These are phyloP conservation scores for Phytophthora ramorum DNA, from an alignment of 352 stramenopile species.

Conservation along the genomic window DNA sequence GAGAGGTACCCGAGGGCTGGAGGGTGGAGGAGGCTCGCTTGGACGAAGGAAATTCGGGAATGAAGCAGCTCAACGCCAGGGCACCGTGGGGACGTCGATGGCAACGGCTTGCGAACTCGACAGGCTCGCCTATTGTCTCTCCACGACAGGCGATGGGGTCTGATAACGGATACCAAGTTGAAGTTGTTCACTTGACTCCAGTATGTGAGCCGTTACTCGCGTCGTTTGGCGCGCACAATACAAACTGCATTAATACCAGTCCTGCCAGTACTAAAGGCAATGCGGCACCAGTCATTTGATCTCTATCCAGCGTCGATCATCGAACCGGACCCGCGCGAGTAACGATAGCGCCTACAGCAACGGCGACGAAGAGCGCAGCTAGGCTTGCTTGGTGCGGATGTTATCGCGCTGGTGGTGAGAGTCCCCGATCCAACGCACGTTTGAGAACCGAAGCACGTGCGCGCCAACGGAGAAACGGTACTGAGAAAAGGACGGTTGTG, in stretches of 20 bases:
- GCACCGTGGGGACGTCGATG: neutral
- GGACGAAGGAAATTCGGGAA: slow-evolving; percentile 28
- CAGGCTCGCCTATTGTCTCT: slow-evolving; percentile 15
- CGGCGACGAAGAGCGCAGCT: neutral
- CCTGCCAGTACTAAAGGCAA: neutral
- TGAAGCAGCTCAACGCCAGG: slow-evolving; percentile 10
- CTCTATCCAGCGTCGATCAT: neutral
- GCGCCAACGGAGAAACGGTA: neutral
- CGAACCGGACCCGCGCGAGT: neutral
- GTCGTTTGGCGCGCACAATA: slow-evolving; percentile 11
- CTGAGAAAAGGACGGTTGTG: slow-evolving; percentile 2
- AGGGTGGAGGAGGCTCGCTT: slow-evolving; percentile 11
- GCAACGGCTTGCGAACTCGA: slow-evolving; percentile 1
- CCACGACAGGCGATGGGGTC: slow-evolving; percentile 27
- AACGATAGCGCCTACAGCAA: neutral
- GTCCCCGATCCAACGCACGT: neutral
- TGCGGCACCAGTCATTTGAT: slow-evolving; percentile 1
- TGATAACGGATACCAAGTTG: slow-evolving; percentile 35
- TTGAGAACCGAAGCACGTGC: neutral
- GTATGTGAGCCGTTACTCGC: slow-evolving; percentile 3
- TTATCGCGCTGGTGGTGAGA: neutral
- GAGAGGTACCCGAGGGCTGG: neutral
- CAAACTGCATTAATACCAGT: too few relatives aligned
- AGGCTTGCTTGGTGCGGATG: neutral
- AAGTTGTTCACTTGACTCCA: slow-evolving; percentile 20